Evolutionary conservation across 1,284 basidiomycete genomes (phyloP).

Genomic region (Peniophora sp.): DNA sequence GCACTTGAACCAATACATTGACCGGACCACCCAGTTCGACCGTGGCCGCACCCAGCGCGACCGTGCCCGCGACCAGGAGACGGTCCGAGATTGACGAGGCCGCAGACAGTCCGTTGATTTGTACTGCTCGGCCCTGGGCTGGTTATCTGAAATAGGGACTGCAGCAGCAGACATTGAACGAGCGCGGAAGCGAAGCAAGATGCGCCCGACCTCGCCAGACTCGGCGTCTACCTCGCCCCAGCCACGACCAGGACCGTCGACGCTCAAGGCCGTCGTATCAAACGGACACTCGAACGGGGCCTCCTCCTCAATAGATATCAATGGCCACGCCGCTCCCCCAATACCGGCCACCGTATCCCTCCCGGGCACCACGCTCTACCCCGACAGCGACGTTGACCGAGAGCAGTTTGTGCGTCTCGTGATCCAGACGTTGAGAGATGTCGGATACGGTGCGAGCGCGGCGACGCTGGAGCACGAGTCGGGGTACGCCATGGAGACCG

Average conservation of each 20-base stretch:
- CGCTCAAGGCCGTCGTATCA: constrained; percentile 32
- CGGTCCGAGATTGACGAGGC: too few relatives aligned
- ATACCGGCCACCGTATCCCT: constrained; percentile 49
- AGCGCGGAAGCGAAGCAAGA: too few relatives aligned
- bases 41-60: too few relatives aligned
- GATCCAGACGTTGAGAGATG: constrained; percentile 85
- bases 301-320: too few relatives aligned
- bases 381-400: constrained; percentile 72
- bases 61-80: too few relatives aligned
- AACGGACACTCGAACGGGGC: constrained; percentile 26
- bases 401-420: constrained; percentile 90
- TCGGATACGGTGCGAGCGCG: constrained; percentile 90
- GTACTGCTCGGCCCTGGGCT: too few relatives aligned
- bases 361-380: constrained; percentile 65
- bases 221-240: constrained; percentile 11
- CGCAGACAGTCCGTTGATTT: too few relatives aligned
- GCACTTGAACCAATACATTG: too few relatives aligned
- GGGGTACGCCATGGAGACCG: constrained; percentile 80
- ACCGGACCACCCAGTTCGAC: too few relatives aligned
- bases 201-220: too few relatives aligned
- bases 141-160: too few relatives aligned
- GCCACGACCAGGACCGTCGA: constrained; percentile 7
- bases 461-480: constrained; percentile 87
- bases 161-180: too few relatives aligned
- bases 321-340: constrained; percentile 38